These are phyloP conservation scores for Simplicillium aogashimaense DNA, from an alignment of 2,329 filamentous ascomycete genomes.

Conservation along the genomic window DNA sequence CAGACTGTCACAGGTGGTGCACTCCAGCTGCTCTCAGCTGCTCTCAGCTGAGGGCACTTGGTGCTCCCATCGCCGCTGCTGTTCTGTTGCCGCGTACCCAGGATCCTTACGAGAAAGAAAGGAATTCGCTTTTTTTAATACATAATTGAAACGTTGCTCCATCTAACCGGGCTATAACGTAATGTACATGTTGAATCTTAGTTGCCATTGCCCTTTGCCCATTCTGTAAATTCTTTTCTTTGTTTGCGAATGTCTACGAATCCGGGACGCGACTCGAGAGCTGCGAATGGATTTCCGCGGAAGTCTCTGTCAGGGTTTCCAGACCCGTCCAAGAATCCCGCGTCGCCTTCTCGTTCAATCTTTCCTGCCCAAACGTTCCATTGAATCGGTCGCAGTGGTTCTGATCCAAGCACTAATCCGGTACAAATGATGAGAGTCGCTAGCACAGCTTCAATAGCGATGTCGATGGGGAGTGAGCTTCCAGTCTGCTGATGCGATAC, in stretches of 20 bases:
- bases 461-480: slow-evolving; percentile 66
- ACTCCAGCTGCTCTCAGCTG: no score
- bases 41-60: no score
- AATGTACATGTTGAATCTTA: slow-evolving; percentile 3
- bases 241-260: slow-evolving; percentile 84
- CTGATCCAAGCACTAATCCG: slow-evolving; percentile 71
- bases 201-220: slow-evolving; percentile 40
- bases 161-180: no score
- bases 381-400: slow-evolving; percentile 73
- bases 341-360: slow-evolving; percentile 66
- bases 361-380: slow-evolving; percentile 76
- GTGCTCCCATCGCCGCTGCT: no score
- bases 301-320: slow-evolving; percentile 62
- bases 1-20: no score
- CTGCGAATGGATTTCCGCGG: slow-evolving; percentile 68
- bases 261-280: slow-evolving; percentile 68
- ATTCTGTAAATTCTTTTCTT: slow-evolving; percentile 68
- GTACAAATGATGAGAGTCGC: slow-evolving; percentile 73
- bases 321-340: slow-evolving; percentile 43
- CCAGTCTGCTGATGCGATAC: slow-evolving; percentile 29
- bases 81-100: no score
- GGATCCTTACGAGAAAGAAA: no score
- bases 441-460: slow-evolving; percentile 74
- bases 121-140: no score
- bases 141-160: no score